These are phyloP conservation scores for Penicillium sp. DNA, from an alignment of 2,329 filamentous ascomycete genomes.

Conservation along the genomic window DNA sequence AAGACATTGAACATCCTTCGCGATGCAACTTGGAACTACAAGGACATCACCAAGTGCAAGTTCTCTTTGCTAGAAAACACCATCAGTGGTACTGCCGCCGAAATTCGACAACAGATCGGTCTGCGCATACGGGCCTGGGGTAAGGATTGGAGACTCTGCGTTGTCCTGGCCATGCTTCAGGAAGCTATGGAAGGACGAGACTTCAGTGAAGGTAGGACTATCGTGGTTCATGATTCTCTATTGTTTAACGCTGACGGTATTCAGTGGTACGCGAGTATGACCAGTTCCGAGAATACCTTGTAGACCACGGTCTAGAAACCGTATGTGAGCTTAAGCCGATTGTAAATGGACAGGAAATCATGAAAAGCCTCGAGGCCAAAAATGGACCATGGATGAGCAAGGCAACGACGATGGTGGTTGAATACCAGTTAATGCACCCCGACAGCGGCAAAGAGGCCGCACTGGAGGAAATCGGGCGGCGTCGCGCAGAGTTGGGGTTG, in stretches of 20 bases:
- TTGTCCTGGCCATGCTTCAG: slow-evolving; percentile 41
- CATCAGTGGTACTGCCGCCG: slow-evolving; percentile 31
- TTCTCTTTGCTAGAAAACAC: slow-evolving; percentile 26
- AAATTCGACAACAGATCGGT: slow-evolving; percentile 39
- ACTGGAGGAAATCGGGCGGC: slow-evolving; percentile 58
- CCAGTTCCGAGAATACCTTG: slow-evolving; percentile 53
- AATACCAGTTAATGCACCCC: slow-evolving; percentile 85
- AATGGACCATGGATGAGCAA: slow-evolving; percentile 78
- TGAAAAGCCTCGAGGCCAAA: slow-evolving; percentile 61
- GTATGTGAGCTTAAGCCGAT: slow-evolving; percentile 60
- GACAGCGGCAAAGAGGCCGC: slow-evolving; percentile 57
- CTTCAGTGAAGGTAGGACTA: slow-evolving; percentile 31
- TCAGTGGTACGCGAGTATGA: slow-evolving; percentile 53
- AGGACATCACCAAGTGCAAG: slow-evolving; percentile 64
- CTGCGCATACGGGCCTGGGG: slow-evolving; percentile 36
- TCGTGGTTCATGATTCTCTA: not conserved
- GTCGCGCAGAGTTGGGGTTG: slow-evolving; percentile 51
- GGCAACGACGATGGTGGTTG: slow-evolving; percentile 74
- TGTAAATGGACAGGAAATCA: slow-evolving; percentile 72
- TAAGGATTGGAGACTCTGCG: slow-evolving; percentile 41
- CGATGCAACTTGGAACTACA: slow-evolving; percentile 60
- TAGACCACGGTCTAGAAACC: slow-evolving; percentile 48
- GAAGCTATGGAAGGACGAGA: slow-evolving; percentile 37
- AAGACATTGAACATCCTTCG: slow-evolving; percentile 68
- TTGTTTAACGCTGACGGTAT: slow-evolving; percentile 10